Percentiles rank a stretch among this genome's conserved stretches.
Conservation (phyloP, 257 asterid genomes). For the Nicotiana knightiana region DNA sequence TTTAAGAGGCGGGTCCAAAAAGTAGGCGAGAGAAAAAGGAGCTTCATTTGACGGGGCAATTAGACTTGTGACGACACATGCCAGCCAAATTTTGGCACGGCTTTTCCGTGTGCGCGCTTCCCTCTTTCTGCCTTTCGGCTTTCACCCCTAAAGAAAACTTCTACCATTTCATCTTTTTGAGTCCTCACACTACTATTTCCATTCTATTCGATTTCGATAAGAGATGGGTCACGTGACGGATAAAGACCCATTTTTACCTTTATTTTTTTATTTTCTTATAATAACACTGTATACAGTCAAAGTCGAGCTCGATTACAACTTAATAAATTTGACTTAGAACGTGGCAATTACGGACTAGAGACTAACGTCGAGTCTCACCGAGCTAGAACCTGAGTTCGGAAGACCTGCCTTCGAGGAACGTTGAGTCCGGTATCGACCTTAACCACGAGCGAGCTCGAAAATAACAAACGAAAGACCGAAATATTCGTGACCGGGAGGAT, state of each 20-base stretch:
- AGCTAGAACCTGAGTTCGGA: too few species aligned
- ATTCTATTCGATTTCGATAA: not conserved
- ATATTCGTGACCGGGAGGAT: too few species aligned
- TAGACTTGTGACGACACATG: conserved; percentile 14
- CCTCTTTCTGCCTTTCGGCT: not conserved
- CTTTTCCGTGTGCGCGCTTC: not conserved
- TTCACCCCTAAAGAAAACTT: not conserved
- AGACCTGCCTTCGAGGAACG: too few species aligned
- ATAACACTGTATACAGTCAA: too few species aligned
- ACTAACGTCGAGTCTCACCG: too few species aligned
- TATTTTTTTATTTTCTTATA: too few species aligned
- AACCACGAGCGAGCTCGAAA: too few species aligned
- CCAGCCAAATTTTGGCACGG: conserved; percentile 14
- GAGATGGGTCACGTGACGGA: not conserved
- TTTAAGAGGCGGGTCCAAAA: not conserved
- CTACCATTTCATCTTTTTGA: not conserved
- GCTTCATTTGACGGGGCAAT: not conserved
- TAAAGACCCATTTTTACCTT: not conserved
- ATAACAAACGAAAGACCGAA: too few species aligned
- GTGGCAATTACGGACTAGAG: too few species aligned
- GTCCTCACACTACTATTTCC: not conserved
- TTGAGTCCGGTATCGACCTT: too few species aligned
- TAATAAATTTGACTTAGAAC: too few species aligned
- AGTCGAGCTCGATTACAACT: too few species aligned
- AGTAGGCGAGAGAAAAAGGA: not conserved